Conservation (phyloP, 495 filamentous ascomycete genomes). For the Bombardia bombarda region DNA sequence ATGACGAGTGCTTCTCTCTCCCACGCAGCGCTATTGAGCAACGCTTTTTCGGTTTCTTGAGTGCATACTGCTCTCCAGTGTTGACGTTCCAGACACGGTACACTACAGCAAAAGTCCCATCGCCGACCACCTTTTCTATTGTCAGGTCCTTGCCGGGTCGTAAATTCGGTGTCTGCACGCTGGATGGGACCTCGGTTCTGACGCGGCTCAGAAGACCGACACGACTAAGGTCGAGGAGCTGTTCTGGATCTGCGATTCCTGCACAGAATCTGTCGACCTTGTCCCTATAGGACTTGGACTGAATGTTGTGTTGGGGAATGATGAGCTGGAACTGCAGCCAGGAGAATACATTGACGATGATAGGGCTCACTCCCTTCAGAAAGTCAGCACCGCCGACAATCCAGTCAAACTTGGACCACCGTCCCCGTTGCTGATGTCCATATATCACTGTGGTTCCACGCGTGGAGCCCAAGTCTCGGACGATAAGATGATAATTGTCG, state of each 20-base stretch:
- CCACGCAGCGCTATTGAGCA: neutral
- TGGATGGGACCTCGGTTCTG: neutral
- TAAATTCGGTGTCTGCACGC: neutral
- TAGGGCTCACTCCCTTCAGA: neutral
- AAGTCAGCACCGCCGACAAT: slow-evolving; percentile 3
- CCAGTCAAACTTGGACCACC: neutral
- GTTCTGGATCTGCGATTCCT: neutral
- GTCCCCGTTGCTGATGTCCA: neutral
- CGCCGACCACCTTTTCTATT: neutral
- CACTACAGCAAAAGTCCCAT: slow-evolving; percentile 2
- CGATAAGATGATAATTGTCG: slow-evolving; percentile 1
- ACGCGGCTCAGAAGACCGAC: slow-evolving; percentile 1
- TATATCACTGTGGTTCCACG: slow-evolving; percentile 1
- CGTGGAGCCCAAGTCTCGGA: slow-evolving; percentile 1
- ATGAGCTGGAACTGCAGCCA: slow-evolving; percentile 4
- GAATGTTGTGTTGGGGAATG: neutral
- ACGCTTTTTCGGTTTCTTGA: neutral
- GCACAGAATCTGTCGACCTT: slow-evolving; percentile 6
- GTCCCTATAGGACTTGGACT: slow-evolving; percentile 1
- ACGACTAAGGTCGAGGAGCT: neutral
- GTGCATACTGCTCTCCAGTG: slow-evolving; percentile 3
- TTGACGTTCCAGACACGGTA: slow-evolving; percentile 4
- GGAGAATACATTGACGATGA: neutral
- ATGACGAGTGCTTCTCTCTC: neutral
- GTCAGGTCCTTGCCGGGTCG: neutral